A percentile compares a stretch with the other conserved stretches of the same genome.
Evolutionary conservation across 176 grass and related monocot genomes (phyloP).

Genomic region (Carex kokanica): DNA sequence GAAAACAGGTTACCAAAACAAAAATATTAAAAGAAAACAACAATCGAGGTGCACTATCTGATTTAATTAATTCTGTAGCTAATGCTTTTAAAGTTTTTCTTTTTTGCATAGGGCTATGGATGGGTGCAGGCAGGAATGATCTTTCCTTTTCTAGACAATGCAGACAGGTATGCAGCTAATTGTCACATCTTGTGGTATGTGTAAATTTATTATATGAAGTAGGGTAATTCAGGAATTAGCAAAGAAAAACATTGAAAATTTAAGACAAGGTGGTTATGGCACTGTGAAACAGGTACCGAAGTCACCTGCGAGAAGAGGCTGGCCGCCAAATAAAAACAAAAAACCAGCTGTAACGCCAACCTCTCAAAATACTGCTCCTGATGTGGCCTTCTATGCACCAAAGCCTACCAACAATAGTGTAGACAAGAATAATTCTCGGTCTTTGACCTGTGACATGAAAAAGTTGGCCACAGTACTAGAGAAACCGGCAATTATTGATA

Average conservation of each 20-base stretch:
- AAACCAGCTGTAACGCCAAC: conserved; percentile 9
- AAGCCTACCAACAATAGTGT: conserved; percentile 21
- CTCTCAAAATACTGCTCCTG: conserved; percentile 7
- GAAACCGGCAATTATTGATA: conserved; percentile 13
- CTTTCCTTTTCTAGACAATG: conserved; percentile 72
- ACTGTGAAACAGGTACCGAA: conserved; percentile 21
- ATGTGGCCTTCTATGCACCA: conserved; percentile 29
- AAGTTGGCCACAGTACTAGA: neutral
- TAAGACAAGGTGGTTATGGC: conserved; percentile 28
- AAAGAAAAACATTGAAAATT: conserved; percentile 38
- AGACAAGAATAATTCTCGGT: neutral
- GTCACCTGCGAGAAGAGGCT: conserved; percentile 25
- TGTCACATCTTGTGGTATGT: neutral
- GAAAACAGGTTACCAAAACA: neutral
- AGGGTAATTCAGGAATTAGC: conserved; percentile 31
- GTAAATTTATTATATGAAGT: neutral
- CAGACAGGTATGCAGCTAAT: conserved; percentile 46
- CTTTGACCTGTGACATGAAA: conserved; percentile 3
- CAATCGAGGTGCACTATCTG: neutral
- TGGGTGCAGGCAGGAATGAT: conserved; percentile 86
- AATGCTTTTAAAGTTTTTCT: neutral
- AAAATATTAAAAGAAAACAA: neutral
- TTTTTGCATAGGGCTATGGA: conserved; percentile 56
- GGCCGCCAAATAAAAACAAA: conserved; percentile 41
- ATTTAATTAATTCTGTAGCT: neutral